phyloP scores from a whole-genome alignment of 805 yeast genomes.

The Kregervanrija delftensis region DNA sequence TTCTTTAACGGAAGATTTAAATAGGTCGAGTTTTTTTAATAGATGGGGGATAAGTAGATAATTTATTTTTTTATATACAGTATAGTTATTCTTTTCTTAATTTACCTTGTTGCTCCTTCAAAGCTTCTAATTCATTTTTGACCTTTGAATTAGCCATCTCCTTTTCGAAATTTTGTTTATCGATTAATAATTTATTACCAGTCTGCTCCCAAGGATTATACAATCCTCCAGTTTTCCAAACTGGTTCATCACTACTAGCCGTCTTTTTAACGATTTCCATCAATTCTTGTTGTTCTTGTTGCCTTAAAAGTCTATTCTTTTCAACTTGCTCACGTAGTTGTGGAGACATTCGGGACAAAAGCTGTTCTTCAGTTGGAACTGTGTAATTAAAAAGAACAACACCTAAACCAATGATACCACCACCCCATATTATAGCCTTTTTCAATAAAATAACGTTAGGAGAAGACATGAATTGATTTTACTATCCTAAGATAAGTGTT shows the following conservation, averaged over 20 bases:
- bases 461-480: slow-evolving; percentile 3
- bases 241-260: slow-evolving; percentile 63
- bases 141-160: slow-evolving; percentile 36
- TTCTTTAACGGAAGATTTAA: slow-evolving; percentile 3
- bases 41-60: slow-evolving; percentile 10
- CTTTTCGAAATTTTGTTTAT: slow-evolving; percentile 40
- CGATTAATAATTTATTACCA: slow-evolving; percentile 31
- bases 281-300: slow-evolving; percentile 60
- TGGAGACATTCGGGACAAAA: slow-evolving; percentile 70
- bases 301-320: slow-evolving; percentile 51
- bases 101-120: slow-evolving; percentile 32
- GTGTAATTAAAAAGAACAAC: slow-evolving; percentile 62
- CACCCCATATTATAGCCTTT: slow-evolving; percentile 38
- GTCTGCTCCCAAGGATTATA: slow-evolving; percentile 57
- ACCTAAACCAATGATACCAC: slow-evolving; percentile 69
- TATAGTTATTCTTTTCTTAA: neutral
- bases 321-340: slow-evolving; percentile 75
- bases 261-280: slow-evolving; percentile 63
- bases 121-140: slow-evolving; percentile 32
- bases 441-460: slow-evolving; percentile 19
- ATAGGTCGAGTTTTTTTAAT: slow-evolving; percentile 6
- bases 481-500: too few species aligned
- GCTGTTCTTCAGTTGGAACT: slow-evolving; percentile 79
- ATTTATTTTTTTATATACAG: neutral
- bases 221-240: slow-evolving; percentile 75